phyloP scores from a whole-genome alignment of 2,329 filamentous ascomycete species.

The Aureobasidium sp. region DNA sequence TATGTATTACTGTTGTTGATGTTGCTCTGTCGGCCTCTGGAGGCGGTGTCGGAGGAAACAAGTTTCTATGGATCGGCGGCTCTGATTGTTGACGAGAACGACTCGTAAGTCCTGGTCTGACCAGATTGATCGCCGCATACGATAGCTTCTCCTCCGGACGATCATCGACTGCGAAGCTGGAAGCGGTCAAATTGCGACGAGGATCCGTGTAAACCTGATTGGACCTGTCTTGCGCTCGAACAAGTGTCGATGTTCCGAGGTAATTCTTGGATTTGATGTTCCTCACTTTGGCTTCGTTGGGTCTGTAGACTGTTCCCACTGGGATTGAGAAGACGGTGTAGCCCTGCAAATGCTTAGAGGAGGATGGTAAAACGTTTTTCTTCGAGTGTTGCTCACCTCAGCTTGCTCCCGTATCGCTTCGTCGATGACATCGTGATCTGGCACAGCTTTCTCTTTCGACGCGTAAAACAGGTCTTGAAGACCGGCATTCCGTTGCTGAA shows the following conservation, averaged over 20 bases:
- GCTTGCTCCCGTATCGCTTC: conserved; percentile 91
- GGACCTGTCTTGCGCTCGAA: conserved; percentile 54
- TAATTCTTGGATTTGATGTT: conserved; percentile 98
- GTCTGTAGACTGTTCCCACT: conserved; percentile 88
- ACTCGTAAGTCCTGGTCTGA: conserved; percentile 75
- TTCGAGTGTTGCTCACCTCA: conserved; percentile 53
- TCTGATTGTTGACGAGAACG: conserved; percentile 75
- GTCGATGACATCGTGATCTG: conserved; percentile 96
- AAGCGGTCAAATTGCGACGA: conserved; percentile 22
- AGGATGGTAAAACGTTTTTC: not conserved
- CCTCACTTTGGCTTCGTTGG: conserved; percentile 96
- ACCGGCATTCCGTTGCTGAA: conserved; percentile 83
- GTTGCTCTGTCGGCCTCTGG: conserved; percentile 59
- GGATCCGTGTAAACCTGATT: conserved; percentile 22
- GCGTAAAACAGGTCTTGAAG: conserved; percentile 87
- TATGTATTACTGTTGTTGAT: conserved; percentile 16
- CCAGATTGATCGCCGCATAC: conserved; percentile 85
- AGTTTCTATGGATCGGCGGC: conserved; percentile 64
- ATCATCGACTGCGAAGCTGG: conserved; percentile 60
- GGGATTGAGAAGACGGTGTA: conserved; percentile 99
- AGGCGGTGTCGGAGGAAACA: conserved; percentile 97
- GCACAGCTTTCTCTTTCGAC: conserved; percentile 90
- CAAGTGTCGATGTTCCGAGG: conserved; percentile 86
- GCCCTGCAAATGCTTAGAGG: conserved; percentile 53
- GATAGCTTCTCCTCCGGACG: conserved; percentile 77